These are phyloP conservation scores for Yamadazyma dushanensis DNA, from an alignment of 1,139 yeast species.

Conservation along the genomic window DNA sequence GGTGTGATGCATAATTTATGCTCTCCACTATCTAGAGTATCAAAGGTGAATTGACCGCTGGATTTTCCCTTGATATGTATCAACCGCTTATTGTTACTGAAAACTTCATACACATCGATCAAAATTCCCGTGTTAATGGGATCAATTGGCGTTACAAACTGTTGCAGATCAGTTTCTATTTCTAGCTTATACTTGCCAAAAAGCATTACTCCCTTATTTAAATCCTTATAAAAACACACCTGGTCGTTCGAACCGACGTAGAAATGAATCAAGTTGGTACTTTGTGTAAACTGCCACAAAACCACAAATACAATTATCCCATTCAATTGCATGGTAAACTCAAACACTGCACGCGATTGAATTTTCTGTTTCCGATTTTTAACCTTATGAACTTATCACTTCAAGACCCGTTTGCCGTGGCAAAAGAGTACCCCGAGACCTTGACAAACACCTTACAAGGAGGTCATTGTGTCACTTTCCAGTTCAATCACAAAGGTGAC, in stretches of 20 bases:
- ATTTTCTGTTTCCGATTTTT: neutral
- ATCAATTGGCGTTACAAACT: slow-evolving; percentile 44
- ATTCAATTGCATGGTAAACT: too few species aligned
- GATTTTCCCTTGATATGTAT: slow-evolving; percentile 63
- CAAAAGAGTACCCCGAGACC: slow-evolving; percentile 90
- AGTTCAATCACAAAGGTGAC: slow-evolving; percentile 77
- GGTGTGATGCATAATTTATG: slow-evolving; percentile 73
- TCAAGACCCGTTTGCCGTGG: slow-evolving; percentile 88
- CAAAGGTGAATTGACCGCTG: slow-evolving; percentile 65
- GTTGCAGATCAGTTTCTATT: slow-evolving; percentile 46
- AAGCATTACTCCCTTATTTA: slow-evolving; percentile 57
- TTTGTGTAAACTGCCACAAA: neutral
- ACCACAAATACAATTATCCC: neutral
- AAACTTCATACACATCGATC: slow-evolving; percentile 59
- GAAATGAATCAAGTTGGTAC: slow-evolving; percentile 37
- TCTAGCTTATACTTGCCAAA: slow-evolving; percentile 61
- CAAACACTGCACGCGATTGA: neutral
- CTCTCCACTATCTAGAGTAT: slow-evolving; percentile 70
- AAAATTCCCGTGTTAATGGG: slow-evolving; percentile 31
- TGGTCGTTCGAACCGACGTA: slow-evolving; percentile 59
- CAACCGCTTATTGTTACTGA: slow-evolving; percentile 68
- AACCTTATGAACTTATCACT: slow-evolving; percentile 68
- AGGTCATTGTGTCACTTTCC: slow-evolving; percentile 75
- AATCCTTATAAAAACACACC: slow-evolving; percentile 66
- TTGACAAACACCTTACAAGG: slow-evolving; percentile 62